A percentile compares a stretch with the other conserved stretches of the same genome.
Evolutionary conservation across 805 yeast species (phyloP).

Genomic region (Yarrowia sp.): DNA sequence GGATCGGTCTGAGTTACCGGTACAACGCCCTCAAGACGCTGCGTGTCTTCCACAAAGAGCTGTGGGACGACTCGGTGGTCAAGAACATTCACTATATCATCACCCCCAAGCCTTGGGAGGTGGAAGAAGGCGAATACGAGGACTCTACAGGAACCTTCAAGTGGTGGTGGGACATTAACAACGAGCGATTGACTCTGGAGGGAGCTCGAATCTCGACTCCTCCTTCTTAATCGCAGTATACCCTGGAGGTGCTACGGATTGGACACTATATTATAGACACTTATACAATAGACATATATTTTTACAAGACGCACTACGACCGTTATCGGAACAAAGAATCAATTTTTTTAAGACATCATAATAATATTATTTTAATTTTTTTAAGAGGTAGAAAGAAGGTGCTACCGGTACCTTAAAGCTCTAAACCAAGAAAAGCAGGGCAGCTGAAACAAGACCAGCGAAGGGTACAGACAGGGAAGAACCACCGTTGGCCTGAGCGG

Average conservation of each 20-base stretch:
- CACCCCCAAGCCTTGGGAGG: slow-evolving; percentile 69
- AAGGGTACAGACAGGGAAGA: not conserved
- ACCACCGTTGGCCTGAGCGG: not conserved
- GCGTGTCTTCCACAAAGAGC: slow-evolving; percentile 53
- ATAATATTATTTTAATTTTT: not conserved
- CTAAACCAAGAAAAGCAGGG: not conserved
- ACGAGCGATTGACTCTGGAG: slow-evolving; percentile 40
- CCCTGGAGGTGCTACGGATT: not conserved
- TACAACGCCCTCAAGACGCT: slow-evolving; percentile 66
- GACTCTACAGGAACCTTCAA: slow-evolving; percentile 59
- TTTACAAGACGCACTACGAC: not conserved
- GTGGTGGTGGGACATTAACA: slow-evolving; percentile 57
- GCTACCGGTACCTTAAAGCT: too few species aligned
- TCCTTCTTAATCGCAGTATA: not conserved
- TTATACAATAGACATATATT: slow-evolving; percentile 10
- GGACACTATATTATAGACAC: not conserved
- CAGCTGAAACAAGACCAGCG: not conserved
- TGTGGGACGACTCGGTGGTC: slow-evolving; percentile 59
- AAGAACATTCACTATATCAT: slow-evolving; percentile 65
- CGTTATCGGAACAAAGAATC: not conserved
- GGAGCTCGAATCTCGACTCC: slow-evolving; percentile 16
- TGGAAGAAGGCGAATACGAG: slow-evolving; percentile 46
- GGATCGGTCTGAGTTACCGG: slow-evolving; percentile 61
- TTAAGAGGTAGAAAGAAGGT: too few species aligned
- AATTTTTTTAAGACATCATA: not conserved